Evolutionary conservation across 306 rosid genomes (phyloP).

Genomic region (Fragaria ananassa): DNA sequence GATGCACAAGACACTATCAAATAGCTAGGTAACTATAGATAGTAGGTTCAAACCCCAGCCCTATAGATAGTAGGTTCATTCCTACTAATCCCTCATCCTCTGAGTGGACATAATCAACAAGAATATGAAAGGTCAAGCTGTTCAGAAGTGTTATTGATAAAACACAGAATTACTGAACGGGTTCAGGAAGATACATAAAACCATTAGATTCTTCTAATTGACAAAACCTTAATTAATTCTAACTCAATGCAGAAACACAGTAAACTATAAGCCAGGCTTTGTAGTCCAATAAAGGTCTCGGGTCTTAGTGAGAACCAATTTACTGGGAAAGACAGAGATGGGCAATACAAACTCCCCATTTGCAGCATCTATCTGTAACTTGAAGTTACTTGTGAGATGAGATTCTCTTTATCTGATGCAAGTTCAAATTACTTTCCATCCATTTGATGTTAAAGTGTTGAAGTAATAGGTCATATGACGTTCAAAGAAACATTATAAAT

Average conservation of each 20-base stretch:
- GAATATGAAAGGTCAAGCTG: background rate
- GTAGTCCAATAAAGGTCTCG: conserved; percentile 1
- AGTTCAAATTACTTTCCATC: background rate
- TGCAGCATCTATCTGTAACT: background rate
- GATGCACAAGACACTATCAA: background rate
- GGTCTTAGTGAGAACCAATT: conserved; percentile 2
- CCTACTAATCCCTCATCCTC: background rate
- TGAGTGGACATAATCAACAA: background rate
- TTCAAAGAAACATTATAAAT: background rate
- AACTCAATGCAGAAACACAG: background rate
- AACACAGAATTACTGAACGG: background rate
- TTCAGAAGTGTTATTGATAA: background rate
- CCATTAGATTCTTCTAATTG: background rate
- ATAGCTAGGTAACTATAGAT: background rate
- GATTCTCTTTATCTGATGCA: background rate
- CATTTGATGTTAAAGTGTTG: background rate
- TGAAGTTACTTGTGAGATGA: background rate
- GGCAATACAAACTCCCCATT: background rate
- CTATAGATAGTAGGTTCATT: background rate
- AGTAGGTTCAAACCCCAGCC: background rate
- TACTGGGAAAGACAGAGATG: background rate
- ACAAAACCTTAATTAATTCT: background rate
- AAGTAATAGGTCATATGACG: background rate
- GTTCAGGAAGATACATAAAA: background rate
- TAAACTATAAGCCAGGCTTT: background rate